phyloP scores from a whole-genome alignment of 2,329 filamentous ascomycete genomes.

The Pseudopithomyces maydicus region DNA sequence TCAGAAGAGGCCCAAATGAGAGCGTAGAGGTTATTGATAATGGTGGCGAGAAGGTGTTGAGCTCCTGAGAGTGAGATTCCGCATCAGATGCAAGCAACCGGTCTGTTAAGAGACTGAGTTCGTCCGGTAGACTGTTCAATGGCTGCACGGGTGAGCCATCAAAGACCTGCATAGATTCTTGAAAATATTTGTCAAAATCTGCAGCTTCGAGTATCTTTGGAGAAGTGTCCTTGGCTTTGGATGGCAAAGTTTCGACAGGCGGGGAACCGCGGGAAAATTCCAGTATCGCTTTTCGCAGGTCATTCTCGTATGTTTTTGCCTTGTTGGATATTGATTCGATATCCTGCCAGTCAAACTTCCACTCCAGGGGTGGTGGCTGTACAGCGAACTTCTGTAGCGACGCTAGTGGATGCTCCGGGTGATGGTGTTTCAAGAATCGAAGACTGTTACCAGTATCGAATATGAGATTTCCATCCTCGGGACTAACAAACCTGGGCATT shows the following conservation, averaged over 20 bases:
- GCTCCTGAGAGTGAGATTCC: background rate
- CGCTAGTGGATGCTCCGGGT: slow-evolving; percentile 72
- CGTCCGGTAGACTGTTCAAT: slow-evolving; percentile 25
- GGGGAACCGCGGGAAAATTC: slow-evolving; percentile 23
- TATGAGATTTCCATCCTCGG: slow-evolving; percentile 71
- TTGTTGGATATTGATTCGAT: slow-evolving; percentile 68
- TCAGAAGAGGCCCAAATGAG: slow-evolving; percentile 76
- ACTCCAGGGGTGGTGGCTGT: slow-evolving; percentile 64
- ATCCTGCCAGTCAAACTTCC: slow-evolving; percentile 74
- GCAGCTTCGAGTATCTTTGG: background rate
- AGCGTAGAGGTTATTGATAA: slow-evolving; percentile 65
- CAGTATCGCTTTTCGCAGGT: slow-evolving; percentile 38
- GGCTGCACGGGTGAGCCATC: slow-evolving; percentile 27
- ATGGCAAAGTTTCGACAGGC: background rate
- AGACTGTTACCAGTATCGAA: slow-evolving; percentile 81
- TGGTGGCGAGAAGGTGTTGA: slow-evolving; percentile 55
- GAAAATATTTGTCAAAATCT: slow-evolving; percentile 29
- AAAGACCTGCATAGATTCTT: slow-evolving; percentile 30
- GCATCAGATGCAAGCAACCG: slow-evolving; percentile 17
- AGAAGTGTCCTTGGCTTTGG: background rate
- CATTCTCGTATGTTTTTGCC: slow-evolving; percentile 59
- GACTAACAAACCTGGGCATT: slow-evolving; percentile 73
- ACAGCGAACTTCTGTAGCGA: slow-evolving; percentile 55
- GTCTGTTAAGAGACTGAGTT: slow-evolving; percentile 31
- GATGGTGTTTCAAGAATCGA: slow-evolving; percentile 71